A percentile compares a stretch with the other conserved stretches of the same genome.
These are phyloP conservation scores for Fusarium mundagurra DNA, from an alignment of 2,329 filamentous ascomycete genomes.

Conservation along the genomic window DNA sequence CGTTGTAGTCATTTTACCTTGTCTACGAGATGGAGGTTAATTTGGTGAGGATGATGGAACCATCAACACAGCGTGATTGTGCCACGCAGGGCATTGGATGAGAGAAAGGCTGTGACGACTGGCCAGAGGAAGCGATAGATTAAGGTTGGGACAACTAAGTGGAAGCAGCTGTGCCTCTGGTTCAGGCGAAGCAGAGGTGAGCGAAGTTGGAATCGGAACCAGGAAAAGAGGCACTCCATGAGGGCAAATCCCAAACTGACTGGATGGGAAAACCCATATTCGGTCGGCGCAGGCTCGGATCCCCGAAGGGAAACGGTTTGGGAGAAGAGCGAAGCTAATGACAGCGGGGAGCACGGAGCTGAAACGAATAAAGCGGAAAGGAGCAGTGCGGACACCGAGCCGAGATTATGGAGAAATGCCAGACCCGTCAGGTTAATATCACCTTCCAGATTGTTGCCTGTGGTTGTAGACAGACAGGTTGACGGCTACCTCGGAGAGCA, in stretches of 20 bases:
- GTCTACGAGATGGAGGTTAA: background rate
- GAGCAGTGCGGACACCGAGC: background rate
- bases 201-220: background rate
- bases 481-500: background rate
- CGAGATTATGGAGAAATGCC: conserved; percentile 5
- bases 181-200: background rate
- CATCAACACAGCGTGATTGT: background rate
- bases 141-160: background rate
- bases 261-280: conserved; percentile 3
- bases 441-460: background rate
- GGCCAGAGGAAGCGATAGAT: background rate
- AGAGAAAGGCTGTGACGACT: background rate
- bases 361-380: conserved; percentile 6
- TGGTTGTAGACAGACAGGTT: conserved; percentile 1
- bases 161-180: background rate
- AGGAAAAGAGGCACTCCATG: background rate
- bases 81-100: background rate
- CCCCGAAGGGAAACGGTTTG: conserved; percentile 20
- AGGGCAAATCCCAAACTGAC: conserved; percentile 7
- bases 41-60: background rate
- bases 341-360: conserved; percentile 5
- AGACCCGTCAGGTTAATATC: background rate
- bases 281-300: conserved; percentile 32
- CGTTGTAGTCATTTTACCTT: conserved; percentile 12
- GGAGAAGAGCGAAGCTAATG: background rate